phyloP scores from a whole-genome alignment of 129 eudicot genomes.

The Cynara cardunculus region DNA sequence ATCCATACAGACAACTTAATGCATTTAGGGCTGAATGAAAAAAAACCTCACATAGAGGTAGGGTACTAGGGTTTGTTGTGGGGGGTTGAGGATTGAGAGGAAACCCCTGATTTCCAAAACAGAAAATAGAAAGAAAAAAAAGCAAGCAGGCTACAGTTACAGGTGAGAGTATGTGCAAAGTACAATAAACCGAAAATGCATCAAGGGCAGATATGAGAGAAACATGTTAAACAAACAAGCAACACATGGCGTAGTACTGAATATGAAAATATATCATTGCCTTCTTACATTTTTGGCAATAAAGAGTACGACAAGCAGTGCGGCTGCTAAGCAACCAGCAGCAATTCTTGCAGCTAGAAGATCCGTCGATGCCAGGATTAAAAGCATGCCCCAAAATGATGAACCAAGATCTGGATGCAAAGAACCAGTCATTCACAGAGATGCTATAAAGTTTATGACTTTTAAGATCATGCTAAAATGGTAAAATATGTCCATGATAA shows the following conservation, averaged over 20 bases:
- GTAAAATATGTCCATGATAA: background rate
- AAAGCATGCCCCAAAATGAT: constrained; percentile 98
- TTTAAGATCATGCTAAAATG: background rate
- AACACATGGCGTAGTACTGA: background rate
- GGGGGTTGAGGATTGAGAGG: too few relatives aligned
- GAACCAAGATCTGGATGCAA: constrained; percentile 78
- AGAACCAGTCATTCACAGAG: background rate
- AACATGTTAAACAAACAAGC: too few relatives aligned
- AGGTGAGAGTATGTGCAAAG: too few relatives aligned
- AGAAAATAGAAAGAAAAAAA: too few relatives aligned
- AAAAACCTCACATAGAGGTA: too few relatives aligned
- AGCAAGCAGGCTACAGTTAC: too few relatives aligned
- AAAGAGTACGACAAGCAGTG: constrained; percentile 79
- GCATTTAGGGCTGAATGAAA: too few relatives aligned
- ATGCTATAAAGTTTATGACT: constrained; percentile 1
- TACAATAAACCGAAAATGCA: too few relatives aligned
- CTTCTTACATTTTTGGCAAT: constrained; percentile 83
- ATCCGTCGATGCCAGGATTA: constrained; percentile 82
- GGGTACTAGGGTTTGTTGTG: too few relatives aligned
- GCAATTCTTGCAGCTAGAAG: constrained; percentile 81
- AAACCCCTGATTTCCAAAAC: too few relatives aligned
- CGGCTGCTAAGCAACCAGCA: constrained; percentile 92
- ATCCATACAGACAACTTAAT: too few relatives aligned
- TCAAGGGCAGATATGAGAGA: too few relatives aligned
- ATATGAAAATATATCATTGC: background rate